Conservation (phyloP, 2,329 filamentous ascomycete species). For the Sporothrix phasma region DNA sequence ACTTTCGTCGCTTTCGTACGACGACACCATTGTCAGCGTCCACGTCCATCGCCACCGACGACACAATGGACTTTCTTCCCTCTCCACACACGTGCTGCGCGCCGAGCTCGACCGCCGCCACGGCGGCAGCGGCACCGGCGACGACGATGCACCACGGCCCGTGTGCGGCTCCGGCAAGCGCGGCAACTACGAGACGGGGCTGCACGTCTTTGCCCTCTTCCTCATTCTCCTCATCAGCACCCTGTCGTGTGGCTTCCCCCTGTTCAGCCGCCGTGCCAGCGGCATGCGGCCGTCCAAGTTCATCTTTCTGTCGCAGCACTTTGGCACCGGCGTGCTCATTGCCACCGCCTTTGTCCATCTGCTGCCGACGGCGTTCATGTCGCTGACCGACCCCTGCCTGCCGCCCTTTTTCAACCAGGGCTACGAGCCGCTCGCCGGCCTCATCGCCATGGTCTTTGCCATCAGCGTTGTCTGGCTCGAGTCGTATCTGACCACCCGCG, state of each 20-base stretch:
- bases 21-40: neutral
- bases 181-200: conserved; percentile 53
- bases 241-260: conserved; percentile 49
- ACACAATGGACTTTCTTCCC: neutral
- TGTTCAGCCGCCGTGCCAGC: conserved; percentile 51
- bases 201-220: conserved; percentile 56
- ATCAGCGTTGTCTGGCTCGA: conserved; percentile 76
- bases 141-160: conserved; percentile 31
- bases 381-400: conserved; percentile 59
- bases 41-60: neutral
- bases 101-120: conserved; percentile 43
- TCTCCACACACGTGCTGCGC: conserved; percentile 39
- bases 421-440: conserved; percentile 71
- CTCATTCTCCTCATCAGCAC: conserved; percentile 29
- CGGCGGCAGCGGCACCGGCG: conserved; percentile 24
- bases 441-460: conserved; percentile 75
- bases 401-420: conserved; percentile 67
- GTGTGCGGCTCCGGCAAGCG: conserved; percentile 42
- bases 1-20: neutral
- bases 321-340: conserved; percentile 76
- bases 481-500: conserved; percentile 72
- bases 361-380: conserved; percentile 57
- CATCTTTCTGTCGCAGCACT: conserved; percentile 61
- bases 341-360: conserved; percentile 78
- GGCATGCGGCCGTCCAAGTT: conserved; percentile 49